Evolutionary conservation across 345 rosid species (phyloP), one percentile per base, ranked within the genome.

Genomic region (Combretum micranthum): DNA sequence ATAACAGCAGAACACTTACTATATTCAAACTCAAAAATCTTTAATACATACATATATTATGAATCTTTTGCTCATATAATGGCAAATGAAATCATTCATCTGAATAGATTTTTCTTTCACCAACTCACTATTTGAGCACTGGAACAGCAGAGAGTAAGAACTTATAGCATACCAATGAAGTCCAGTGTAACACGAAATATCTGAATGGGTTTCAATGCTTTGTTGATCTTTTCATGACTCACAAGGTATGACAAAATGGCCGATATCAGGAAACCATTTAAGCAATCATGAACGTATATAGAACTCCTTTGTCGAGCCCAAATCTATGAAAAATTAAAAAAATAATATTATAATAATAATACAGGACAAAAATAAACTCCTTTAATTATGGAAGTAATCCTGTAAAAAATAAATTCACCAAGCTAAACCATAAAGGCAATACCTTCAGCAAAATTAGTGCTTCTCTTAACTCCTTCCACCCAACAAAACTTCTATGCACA

Each of bases 291-390:
- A 60, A 59, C 74, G 42, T 80, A 77, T 62, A 92, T 67, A 4
- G 92, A 86, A 69, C 83, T 80, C 77, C 98, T 86, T 68, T 83
- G 95, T 60, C 71, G 84, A 62, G 87, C 95, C 98, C 95, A 92
- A 42, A 84, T 83, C 98, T 92, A 65, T 66, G 80, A 43, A 32
- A 46, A 46, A n/a, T n/a, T n/a, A n/a, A n/a, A n/a, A n/a, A n/a
- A n/a, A n/a, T n/a, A n/a, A n/a, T n/a, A n/a, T n/a, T n/a, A n/a
- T n/a, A n/a, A n/a, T n/a, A n/a, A n/a, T n/a, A n/a, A n/a, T n/a
- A n/a, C n/a, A 32, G 39, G 39, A 32, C 9, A 32, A 32, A 5
- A 1, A 7, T 32, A 7, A 32, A 7, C 39, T 32, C 9, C 39
- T 32, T 32, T 32, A 5, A 32, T 32, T 7, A 32, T 9, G 39